Evolutionary conservation across 495 filamentous ascomycete genomes (phyloP), one percentile per base, ranked within the genome.

Genomic region (Podospora australis): DNA sequence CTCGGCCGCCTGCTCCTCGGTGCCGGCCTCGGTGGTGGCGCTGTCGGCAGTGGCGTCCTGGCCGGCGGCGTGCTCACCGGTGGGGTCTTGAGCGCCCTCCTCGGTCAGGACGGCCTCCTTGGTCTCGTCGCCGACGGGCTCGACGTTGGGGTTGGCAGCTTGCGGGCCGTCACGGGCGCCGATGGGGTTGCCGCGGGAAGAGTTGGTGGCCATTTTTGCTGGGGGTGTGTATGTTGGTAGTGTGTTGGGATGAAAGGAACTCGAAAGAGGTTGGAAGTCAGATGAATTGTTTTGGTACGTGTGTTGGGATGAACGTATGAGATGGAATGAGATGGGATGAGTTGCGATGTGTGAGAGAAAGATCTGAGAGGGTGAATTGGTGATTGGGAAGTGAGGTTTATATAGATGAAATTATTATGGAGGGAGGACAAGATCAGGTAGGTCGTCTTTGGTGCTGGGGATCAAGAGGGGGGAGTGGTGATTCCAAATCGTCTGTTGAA

Each of bases 171-270:
- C 53, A 1, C 19, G 21, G 6, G 59, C 52, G 23, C 44, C 59
- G 40, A 64, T 64, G 22, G 58, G 46, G 49, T 66, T 64, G 36
- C 60, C 61, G 32, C 58, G 54, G 34, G 39, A 43, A 19, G 58
- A 59, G 57, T 67, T 65, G 11, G 57, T 56, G 24, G 64, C 64
- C 64, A 67, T 67, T 25, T 38, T 32, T 21, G n/a, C n/a, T n/a
- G n/a, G n/a, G n/a, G n/a, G n/a, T n/a, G n/a, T n/a, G n/a, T 11
- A 34, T 13, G 39, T 41, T 46, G 28, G 16, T 11, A 2, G 17
- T 9, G n/a, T 16, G 7, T 44, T 11, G 7, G 8, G 1, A 16
- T 25, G 16, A 7, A 13, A 39, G 32, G 17, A 41, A 32, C 26
- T 16, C 40, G 4, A 25, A 26, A 16, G 3, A 16, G 39, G 9